Conservation (phyloP, 2,329 filamentous ascomycete species). For the Colletotrichum nymphaeae region DNA sequence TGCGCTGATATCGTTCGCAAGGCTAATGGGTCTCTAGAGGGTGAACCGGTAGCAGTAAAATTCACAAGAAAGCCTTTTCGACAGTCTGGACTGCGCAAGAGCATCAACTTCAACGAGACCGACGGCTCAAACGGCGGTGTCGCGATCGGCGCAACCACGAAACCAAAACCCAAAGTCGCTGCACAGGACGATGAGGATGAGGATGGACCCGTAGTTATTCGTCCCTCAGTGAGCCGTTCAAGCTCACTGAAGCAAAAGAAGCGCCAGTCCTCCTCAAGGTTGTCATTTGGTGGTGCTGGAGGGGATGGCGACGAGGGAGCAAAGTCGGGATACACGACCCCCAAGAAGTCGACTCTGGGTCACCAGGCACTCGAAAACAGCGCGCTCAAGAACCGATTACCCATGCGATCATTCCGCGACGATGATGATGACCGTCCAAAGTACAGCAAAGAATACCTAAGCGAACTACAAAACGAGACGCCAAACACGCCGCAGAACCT, state of each 20-base stretch:
- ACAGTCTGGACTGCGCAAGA: conserved; percentile 69
- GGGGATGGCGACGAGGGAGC: conserved; percentile 63
- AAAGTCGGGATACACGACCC: conserved; percentile 65
- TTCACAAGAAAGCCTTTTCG: conserved; percentile 62
- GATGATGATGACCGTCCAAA: conserved; percentile 76
- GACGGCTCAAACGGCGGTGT: conserved; percentile 35
- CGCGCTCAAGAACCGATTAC: conserved; percentile 69
- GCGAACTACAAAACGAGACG: conserved; percentile 87
- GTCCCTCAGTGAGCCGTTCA: conserved; percentile 59
- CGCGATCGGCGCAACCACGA: conserved; percentile 12
- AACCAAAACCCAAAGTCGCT: conserved; percentile 36
- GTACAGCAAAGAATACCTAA: conserved; percentile 89
- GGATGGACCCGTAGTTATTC: conserved; percentile 60
- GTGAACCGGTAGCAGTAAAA: conserved; percentile 29
- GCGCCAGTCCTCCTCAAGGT: conserved; percentile 70
- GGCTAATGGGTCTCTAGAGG: conserved; percentile 32
- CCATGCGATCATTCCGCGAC: conserved; percentile 64
- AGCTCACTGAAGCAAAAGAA: conserved; percentile 73
- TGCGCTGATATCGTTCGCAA: conserved; percentile 42
- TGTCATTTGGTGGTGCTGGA: conserved; percentile 75
- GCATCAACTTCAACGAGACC: conserved; percentile 58
- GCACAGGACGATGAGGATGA: conserved; percentile 55
- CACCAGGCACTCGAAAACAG: conserved; percentile 75
- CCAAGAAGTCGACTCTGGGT: conserved; percentile 72
- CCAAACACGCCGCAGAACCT: conserved; percentile 82